These are phyloP conservation scores for Populus euphratica DNA, from an alignment of 345 rosid genomes.

Conservation along the genomic window DNA sequence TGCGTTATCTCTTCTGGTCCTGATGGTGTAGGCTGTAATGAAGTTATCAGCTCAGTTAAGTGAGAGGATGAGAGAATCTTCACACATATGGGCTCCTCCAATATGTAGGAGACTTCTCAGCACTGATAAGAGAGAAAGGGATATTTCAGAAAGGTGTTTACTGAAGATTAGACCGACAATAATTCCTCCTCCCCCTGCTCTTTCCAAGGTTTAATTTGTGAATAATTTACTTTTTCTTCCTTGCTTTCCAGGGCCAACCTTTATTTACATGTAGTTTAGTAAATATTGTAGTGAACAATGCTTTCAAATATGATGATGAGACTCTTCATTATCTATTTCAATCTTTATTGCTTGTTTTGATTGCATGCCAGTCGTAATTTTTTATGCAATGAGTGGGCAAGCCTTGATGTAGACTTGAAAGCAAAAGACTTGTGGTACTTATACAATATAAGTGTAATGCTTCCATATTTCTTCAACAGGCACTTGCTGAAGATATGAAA, in stretches of 20 bases:
- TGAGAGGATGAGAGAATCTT: slow-evolving; percentile 46
- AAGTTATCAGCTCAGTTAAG: slow-evolving; percentile 39
- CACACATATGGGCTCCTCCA: slow-evolving; percentile 53
- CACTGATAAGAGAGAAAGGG: slow-evolving; percentile 51
- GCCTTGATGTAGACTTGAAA: background rate
- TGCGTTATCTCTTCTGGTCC: slow-evolving; percentile 3
- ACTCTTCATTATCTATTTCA: background rate
- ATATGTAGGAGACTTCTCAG: slow-evolving; percentile 54
- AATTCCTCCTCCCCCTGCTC: slow-evolving; percentile 42
- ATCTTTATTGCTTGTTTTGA: background rate
- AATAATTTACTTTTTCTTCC: background rate
- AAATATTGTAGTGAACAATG: background rate
- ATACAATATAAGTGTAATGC: background rate
- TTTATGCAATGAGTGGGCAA: background rate
- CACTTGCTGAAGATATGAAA: slow-evolving; percentile 37
- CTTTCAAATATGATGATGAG: background rate
- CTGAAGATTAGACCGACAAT: slow-evolving; percentile 38
- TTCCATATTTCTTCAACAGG: slow-evolving; percentile 33
- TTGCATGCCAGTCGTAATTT: background rate
- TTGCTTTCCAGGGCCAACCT: background rate
- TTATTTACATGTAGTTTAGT: background rate
- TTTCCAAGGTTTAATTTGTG: slow-evolving; percentile 39
- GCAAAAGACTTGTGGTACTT: background rate
- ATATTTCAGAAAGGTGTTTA: slow-evolving; percentile 48
- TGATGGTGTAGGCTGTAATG: slow-evolving; percentile 39